Evolutionary conservation across 2,329 filamentous ascomycete species (phyloP).

Genomic region (Cryphonectria carpinicola): DNA sequence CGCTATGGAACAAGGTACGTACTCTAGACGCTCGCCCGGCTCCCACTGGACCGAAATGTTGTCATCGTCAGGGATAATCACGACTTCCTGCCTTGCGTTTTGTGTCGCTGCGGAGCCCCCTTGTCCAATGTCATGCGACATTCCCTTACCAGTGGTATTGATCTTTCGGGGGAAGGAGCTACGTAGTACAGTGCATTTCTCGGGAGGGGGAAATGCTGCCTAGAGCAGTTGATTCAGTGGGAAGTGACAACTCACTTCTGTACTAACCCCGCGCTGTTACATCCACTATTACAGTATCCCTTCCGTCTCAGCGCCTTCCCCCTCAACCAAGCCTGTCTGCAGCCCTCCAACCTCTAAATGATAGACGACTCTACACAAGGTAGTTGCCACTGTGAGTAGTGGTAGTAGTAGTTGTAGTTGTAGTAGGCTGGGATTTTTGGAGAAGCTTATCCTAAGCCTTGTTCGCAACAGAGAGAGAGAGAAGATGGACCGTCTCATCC

Average conservation of each 20-base stretch:
- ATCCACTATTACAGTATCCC: too few species aligned
- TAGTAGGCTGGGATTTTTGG: background rate
- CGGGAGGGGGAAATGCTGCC: too few species aligned
- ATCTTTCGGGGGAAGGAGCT: background rate
- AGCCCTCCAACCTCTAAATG: too few species aligned
- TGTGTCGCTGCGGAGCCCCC: background rate
- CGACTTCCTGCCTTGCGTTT: background rate
- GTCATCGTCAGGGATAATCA: conserved; percentile 18
- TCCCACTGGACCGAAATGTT: conserved; percentile 22
- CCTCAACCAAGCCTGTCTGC: too few species aligned
- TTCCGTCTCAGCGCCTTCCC: too few species aligned
- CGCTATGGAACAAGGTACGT: background rate
- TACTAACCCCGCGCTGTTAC: too few species aligned
- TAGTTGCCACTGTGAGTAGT: background rate
- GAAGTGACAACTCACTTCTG: too few species aligned
- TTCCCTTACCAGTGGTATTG: background rate
- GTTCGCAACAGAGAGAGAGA: background rate
- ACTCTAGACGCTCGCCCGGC: background rate
- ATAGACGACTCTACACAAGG: too few species aligned
- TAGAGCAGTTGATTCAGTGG: too few species aligned
- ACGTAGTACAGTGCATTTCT: background rate
- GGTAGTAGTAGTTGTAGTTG: too few species aligned
- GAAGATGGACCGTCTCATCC: background rate
- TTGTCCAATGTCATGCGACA: background rate
- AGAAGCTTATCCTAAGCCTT: background rate